phyloP scores from a whole-genome alignment of 1,284 basidiomycete species.

The Ustilago vetiveriae region DNA sequence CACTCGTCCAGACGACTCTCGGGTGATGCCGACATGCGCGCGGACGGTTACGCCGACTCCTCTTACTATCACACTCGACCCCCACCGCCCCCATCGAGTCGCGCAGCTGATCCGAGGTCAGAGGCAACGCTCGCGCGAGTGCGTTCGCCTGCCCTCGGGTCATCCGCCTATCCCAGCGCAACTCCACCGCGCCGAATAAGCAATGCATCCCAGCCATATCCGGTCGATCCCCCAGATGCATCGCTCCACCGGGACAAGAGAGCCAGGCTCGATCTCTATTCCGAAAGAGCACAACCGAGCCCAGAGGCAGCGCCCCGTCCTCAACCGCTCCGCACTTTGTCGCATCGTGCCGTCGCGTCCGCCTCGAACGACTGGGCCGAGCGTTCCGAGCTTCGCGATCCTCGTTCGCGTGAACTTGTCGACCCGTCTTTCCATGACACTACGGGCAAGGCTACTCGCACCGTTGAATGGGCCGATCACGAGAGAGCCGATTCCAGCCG shows the following conservation, averaged over 20 bases:
- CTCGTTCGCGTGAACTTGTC: conserved; percentile 14
- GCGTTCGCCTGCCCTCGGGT: conserved; percentile 14
- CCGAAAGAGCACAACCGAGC: conserved; percentile 16
- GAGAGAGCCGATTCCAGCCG: conserved; percentile 17
- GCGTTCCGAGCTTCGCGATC: conserved; percentile 7
- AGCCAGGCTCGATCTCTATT: conserved; percentile 28
- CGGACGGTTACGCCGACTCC: conserved; percentile 22
- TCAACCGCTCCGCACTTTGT: conserved; percentile 21
- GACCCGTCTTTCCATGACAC: conserved; percentile 11
- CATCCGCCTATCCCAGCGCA: conserved; percentile 10
- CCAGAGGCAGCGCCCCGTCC: conserved; percentile 15
- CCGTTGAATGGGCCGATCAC: conserved; percentile 23
- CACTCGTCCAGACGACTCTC: conserved; percentile 6
- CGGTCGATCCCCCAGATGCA: conserved; percentile 6
- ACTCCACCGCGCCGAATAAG: conserved; percentile 20
- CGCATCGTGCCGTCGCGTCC: conserved; percentile 20
- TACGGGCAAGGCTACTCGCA: background rate
- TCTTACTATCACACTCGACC: conserved; percentile 11
- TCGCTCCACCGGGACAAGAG: conserved; percentile 36
- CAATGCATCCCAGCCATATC: conserved; percentile 19
- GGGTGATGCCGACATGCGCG: conserved; percentile 10
- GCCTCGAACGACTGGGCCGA: conserved; percentile 22
- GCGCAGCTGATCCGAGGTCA: conserved; percentile 12
- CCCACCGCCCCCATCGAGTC: background rate
- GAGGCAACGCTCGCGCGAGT: conserved; percentile 8